Base-by-base conservation (phyloP, 768 basidiomycete genomes). In the Amylocystis lapponica region DNA sequence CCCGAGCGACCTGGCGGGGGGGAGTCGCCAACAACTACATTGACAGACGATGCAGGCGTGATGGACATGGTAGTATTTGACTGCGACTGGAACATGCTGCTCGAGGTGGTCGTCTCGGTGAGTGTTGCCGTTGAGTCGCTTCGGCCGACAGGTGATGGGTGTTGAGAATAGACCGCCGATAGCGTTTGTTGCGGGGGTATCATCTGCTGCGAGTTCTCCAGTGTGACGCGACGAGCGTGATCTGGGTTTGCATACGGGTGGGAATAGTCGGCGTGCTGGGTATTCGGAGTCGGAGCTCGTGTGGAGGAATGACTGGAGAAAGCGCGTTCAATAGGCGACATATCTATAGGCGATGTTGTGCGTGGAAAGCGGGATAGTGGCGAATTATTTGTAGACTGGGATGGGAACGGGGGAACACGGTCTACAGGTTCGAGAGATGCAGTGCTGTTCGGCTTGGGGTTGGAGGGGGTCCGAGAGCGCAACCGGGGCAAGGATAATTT, bases 221-320 rank as follows among this genome's bases (percentile, higher is more conserved):
- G n/a, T n/a, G 9, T 17, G 9, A 41, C 41, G 16, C 29, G 35
- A 17, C 49, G 49, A 25, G 74, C 75, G 34, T 85, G 66, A 48
- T 87, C 82, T 7, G 86, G 86, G 53, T 89, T 87, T 40, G 87
- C 87, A 58, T 87, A 90, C 21, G 87, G 87, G 64, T 90, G 87
- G 29, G 74, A 55, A 43, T 66, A 71, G 14, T 66, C 62, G 16
- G 58, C 52, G 6, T 44, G 27, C 17, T 47, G 45, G 17, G 39
- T 48, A 43, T 32, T 44, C 13, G 55, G 58, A 40, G 61, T 53
- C 27, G 48, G 45, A 58, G 66, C 49, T 70, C 70, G 47, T 66
- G 67, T 31, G 58, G 55, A 45, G 58, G 61, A 13, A 50, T 57
- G 54, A 14, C 52, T 44, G 34, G 50, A 53, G 9, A 53, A 59